A percentile compares a stretch with the other conserved stretches of the same genome.
These are phyloP conservation scores for Thymus quinquecostatus DNA, from an alignment of 257 asterid species.

Conservation along the genomic window DNA sequence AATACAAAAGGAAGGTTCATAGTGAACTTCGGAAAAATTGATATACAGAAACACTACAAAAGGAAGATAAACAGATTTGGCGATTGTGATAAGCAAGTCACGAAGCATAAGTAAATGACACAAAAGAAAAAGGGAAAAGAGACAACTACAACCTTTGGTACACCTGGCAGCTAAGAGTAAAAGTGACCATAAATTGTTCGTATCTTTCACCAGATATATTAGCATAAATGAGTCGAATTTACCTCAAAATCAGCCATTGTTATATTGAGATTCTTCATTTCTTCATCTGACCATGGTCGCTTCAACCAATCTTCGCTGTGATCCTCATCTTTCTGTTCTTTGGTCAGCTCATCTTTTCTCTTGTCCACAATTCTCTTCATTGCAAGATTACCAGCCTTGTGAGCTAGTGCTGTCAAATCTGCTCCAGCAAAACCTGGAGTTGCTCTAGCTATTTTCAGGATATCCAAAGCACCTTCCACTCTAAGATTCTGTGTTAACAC, in stretches of 20 bases:
- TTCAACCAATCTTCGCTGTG: conserved; percentile 68
- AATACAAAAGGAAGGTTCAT: too few species aligned
- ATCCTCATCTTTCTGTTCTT: conserved; percentile 33
- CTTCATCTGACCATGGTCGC: conserved; percentile 69
- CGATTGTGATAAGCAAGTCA: too few species aligned
- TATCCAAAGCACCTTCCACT: conserved; percentile 86
- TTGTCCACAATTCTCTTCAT: conserved; percentile 71
- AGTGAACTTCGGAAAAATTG: too few species aligned
- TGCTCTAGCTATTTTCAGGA: conserved; percentile 69
- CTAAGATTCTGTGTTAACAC: conserved; percentile 61
- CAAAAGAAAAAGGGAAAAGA: too few species aligned
- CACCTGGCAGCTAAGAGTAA: too few species aligned
- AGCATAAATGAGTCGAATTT: conserved; percentile 16
- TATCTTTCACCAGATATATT: not conserved
- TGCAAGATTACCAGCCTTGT: conserved; percentile 84
- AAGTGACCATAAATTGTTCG: not conserved
- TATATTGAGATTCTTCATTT: conserved; percentile 58
- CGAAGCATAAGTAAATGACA: too few species aligned
- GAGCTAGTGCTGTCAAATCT: conserved; percentile 72
- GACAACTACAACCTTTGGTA: too few species aligned
- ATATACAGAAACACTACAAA: too few species aligned
- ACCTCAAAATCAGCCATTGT: conserved; percentile 93
- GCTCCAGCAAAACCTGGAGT: conserved; percentile 97
- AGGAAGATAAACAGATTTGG: too few species aligned
- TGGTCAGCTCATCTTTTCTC: conserved; percentile 48